Percentiles rank a stretch among this genome's conserved stretches.
phyloP scores from a whole-genome alignment of 176 grass and related monocot species.

The Canna indica region DNA sequence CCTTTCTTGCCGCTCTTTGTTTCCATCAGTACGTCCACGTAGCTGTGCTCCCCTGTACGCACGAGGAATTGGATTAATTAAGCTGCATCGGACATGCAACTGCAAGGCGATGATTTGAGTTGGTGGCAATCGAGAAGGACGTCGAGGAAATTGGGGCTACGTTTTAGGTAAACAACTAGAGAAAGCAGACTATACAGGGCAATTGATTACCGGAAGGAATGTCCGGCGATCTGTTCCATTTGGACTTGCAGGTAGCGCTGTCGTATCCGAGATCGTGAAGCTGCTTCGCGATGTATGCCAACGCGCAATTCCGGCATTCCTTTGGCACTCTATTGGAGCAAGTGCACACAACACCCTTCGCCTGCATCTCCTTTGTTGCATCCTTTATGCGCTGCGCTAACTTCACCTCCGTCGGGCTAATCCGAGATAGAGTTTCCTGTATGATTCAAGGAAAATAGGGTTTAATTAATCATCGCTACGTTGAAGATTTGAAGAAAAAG shows the following conservation, averaged over 20 bases:
- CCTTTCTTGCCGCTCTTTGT: constrained; percentile 33
- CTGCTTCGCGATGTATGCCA: constrained; percentile 32
- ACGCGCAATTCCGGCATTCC: constrained; percentile 52
- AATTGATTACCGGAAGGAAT: constrained; percentile 29
- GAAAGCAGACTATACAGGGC: no score
- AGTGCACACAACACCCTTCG: constrained; percentile 24
- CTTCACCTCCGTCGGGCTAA: constrained; percentile 54
- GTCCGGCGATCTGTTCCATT: constrained; percentile 62
- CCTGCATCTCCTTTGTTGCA: constrained; percentile 33
- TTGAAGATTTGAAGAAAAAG: no score
- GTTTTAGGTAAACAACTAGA: not conserved
- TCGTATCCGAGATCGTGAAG: constrained; percentile 55
- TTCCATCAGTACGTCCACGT: constrained; percentile 46
- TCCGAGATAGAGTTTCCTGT: constrained; percentile 62
- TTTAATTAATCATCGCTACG: not conserved
- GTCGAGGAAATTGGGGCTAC: not conserved
- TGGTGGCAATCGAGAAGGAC: no score
- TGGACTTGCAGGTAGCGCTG: constrained; percentile 81
- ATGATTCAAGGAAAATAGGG: not conserved
- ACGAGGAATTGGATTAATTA: no score
- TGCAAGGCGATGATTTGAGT: not conserved
- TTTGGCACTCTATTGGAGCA: constrained; percentile 32
- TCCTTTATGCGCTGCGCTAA: constrained; percentile 47
- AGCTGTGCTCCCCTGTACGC: constrained; percentile 53
- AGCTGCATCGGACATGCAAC: not conserved